Evolutionary conservation across 2,329 filamentous ascomycete genomes (phyloP), one percentile per base, ranked within the genome.

Genomic region (Chaetomiaceae sp.): DNA sequence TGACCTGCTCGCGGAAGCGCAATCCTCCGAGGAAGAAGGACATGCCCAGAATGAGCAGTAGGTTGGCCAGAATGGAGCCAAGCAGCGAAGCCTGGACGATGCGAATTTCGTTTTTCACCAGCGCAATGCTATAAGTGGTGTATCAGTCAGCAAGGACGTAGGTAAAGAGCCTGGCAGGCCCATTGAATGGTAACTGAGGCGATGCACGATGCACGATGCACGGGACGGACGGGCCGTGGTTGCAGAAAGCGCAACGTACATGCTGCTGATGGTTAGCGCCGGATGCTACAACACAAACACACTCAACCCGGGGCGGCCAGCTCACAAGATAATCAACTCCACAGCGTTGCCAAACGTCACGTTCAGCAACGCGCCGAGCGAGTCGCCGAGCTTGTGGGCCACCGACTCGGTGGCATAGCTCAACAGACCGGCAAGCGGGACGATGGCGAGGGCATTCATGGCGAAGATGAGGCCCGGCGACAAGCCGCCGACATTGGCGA

Each of bases 41-140:
- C 88, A 95, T 95, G 60, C 90, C 90, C 57, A 96, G 69, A 60
- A 95, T 95, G 50, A 95, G 76, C 19, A 96, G 74, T 46, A 95
- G 68, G 61, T 95, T 95, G 53, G 89, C 85, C 54, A 96, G 70
- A 58, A 96, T 95, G 2, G 88, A 95, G 34, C 90, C 90, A 24
- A 96, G 74, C 41, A 95, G 71, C 0, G 90, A 94, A 12, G 90
- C 88, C 67, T 95, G 90, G 19, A 95, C 90, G 56, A 95, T 91
- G 50, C 86, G 82, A 51, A 95, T 93, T 70, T 95, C 81, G 65
- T 88, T 73, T 74, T 88, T 88, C 57, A 82, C 79, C 22, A 90
- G 70, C 36, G 85, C 86, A 66, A 90, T 88, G 63, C 83, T 88
- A 64, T 63, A 7, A 11, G 7, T 55, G 32, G 46, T 57, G 51